Evolutionary conservation across 192 early-diverging fungal genomes (phyloP), one percentile per base, ranked within the genome.

Genomic region (Cetraspora pellucida): DNA sequence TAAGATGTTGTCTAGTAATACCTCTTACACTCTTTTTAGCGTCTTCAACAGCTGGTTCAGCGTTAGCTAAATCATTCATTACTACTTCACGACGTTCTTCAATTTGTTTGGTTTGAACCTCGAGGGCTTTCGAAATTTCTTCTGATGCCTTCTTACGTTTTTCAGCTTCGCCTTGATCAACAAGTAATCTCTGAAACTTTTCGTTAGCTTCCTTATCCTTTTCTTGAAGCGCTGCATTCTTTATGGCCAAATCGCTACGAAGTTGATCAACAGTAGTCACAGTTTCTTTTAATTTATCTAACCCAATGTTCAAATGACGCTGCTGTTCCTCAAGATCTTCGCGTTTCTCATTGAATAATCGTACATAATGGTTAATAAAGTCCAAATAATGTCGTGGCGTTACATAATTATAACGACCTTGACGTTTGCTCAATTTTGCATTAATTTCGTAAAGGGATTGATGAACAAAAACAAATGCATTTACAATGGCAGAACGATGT

Each of bases 361-460:
- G 89, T 23, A 91, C 92, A 79, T 96, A 98, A 63, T 98, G 96
- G 75, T 89, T 88, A 72, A 99, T 94, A 80, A 98, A 97, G 86
- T 99, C 98, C 23, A 99, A 84, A 83, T 95, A 99, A 81, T 99
- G 98, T 44, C 98, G 91, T 19, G 98, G 98, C 19, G 98, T 99
- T 23, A 95, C 94, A 82, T 95, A 92, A 77, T 94, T 93, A 44
- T 87, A 81, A n/a, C 88, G 86, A 8, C 95, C 96, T 64, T 90
- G 91, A 14, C 96, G 87, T 77, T 91, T 90, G 79, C 86, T 89
- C 68, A 99, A 88, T 58, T 91, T 91, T 37, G 88, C 86, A 80
- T 97, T 99, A 77, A 95, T 87, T 1, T 89, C 91, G 63, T 94
- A 91, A 63, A 98, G 85, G 0, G 97, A 96, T 80, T 94, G 89